These are phyloP conservation scores for Boletellus ananas DNA, from an alignment of 768 basidiomycete species.

Conservation along the genomic window DNA sequence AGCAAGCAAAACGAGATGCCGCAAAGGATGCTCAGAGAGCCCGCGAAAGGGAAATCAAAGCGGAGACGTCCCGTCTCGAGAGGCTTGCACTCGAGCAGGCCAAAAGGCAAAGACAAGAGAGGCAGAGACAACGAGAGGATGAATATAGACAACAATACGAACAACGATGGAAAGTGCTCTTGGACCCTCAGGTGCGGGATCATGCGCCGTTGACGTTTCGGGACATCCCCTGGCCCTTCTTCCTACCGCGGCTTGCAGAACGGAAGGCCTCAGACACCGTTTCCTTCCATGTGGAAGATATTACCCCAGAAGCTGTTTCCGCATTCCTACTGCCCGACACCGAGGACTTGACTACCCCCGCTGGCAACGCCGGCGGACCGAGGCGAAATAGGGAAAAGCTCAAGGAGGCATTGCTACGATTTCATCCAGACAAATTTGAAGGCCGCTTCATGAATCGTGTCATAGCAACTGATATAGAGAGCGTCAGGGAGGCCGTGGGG, in stretches of 20 bases:
- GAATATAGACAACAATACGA: conserved; percentile 55
- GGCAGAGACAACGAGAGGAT: conserved; percentile 40
- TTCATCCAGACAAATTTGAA: conserved; percentile 82
- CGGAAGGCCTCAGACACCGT: conserved; percentile 11
- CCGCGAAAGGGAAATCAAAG: conserved; percentile 50
- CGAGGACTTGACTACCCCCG: neutral
- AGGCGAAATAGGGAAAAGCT: conserved; percentile 59
- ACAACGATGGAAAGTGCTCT: conserved; percentile 50
- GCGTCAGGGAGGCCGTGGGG: conserved; percentile 58
- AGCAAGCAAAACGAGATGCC: conserved; percentile 54
- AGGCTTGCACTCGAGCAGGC: conserved; percentile 52
- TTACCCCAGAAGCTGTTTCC: conserved; percentile 54
- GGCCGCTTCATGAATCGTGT: conserved; percentile 61
- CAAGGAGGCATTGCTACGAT: conserved; percentile 65
- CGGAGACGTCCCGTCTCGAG: conserved; percentile 51
- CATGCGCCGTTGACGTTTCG: conserved; percentile 39
- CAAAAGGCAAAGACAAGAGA: conserved; percentile 45
- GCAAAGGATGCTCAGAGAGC: conserved; percentile 49
- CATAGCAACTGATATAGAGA: conserved; percentile 41
- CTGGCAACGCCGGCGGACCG: conserved; percentile 22
- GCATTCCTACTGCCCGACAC: conserved; percentile 49
- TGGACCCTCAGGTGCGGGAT: conserved; percentile 30
- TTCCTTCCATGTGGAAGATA: conserved; percentile 39
- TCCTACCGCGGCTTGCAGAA: conserved; percentile 27
- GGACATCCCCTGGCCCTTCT: conserved; percentile 76